These are phyloP conservation scores for Colletotrichum godetiae DNA, from an alignment of 2,329 filamentous ascomycete genomes.

Conservation along the genomic window DNA sequence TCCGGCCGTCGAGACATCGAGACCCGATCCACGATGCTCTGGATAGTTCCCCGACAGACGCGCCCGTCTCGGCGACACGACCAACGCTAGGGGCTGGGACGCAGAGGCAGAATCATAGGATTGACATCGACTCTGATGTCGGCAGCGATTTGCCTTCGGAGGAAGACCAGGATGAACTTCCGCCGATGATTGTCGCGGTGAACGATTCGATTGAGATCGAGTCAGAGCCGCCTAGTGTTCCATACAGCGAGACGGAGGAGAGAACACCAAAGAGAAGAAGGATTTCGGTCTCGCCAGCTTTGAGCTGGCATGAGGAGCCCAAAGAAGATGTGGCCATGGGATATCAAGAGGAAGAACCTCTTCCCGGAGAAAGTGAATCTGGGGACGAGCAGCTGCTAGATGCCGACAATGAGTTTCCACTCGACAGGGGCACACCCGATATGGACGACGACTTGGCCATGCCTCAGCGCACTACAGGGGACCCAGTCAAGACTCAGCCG, in stretches of 20 bases:
- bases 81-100: background rate
- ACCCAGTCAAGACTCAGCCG: slow-evolving; percentile 44
- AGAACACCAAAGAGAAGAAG: slow-evolving; percentile 33
- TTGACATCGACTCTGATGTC: slow-evolving; percentile 37
- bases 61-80: background rate
- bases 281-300: slow-evolving; percentile 35
- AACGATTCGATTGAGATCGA: slow-evolving; percentile 38
- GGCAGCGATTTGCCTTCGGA: slow-evolving; percentile 38
- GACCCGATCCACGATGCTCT: slow-evolving; percentile 28
- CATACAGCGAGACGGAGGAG: slow-evolving; percentile 22
- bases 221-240: slow-evolving; percentile 18
- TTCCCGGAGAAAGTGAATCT: background rate
- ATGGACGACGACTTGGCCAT: slow-evolving; percentile 34
- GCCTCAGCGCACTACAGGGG: background rate
- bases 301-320: slow-evolving; percentile 13
- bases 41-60: slow-evolving; percentile 22
- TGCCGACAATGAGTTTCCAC: background rate
- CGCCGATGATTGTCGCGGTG: background rate
- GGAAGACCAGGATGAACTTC: slow-evolving; percentile 32
- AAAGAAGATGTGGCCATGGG: background rate
- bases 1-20: slow-evolving; percentile 40
- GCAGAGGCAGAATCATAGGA: slow-evolving; percentile 31
- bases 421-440: background rate
- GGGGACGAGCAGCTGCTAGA: background rate
- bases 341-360: background rate